A percentile compares a stretch with the other conserved stretches of the same genome.
These are phyloP conservation scores for Speleostelium caveatum DNA, from an alignment of 78 protist genomes.

Conservation along the genomic window DNA sequence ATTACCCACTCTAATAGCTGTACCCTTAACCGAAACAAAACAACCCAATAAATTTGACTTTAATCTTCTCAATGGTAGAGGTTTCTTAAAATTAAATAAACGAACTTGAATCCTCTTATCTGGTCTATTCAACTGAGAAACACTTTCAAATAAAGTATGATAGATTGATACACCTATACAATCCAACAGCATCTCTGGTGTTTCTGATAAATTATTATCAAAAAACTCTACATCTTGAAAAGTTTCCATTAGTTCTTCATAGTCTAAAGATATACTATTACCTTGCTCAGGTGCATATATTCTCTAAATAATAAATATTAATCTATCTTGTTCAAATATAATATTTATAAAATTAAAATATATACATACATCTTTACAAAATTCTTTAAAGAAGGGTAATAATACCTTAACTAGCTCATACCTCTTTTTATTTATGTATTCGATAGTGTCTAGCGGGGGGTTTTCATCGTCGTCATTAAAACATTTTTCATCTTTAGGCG, in stretches of 20 bases:
- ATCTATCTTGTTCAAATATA: background rate
- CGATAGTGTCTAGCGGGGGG: background rate
- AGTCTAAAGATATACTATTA: conserved; percentile 49
- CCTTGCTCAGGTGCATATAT: conserved; percentile 57
- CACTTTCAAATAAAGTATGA: conserved; percentile 16
- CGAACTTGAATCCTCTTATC: conserved; percentile 48
- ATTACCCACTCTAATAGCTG: conserved; percentile 92
- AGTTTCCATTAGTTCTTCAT: conserved; percentile 9
- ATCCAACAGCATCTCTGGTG: conserved; percentile 68
- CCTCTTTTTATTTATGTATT: conserved; percentile 37
- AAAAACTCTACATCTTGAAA: conserved; percentile 20
- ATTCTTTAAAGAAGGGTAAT: conserved; percentile 20
- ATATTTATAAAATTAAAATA: background rate
- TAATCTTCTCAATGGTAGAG: background rate
- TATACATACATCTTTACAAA: conserved; percentile 43
- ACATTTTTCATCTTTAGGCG: background rate
- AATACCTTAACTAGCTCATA: conserved; percentile 3
- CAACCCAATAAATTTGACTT: conserved; percentile 49
- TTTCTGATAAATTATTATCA: conserved; percentile 25
- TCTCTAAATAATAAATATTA: conserved; percentile 3
- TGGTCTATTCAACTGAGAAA: background rate
- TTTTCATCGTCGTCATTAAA: background rate
- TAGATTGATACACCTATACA: conserved; percentile 64
- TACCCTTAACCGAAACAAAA: conserved; percentile 91
- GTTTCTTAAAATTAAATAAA: conserved; percentile 30